phyloP scores from a whole-genome alignment of 345 rosid genomes.

The Zanthoxylum bungeanum region DNA sequence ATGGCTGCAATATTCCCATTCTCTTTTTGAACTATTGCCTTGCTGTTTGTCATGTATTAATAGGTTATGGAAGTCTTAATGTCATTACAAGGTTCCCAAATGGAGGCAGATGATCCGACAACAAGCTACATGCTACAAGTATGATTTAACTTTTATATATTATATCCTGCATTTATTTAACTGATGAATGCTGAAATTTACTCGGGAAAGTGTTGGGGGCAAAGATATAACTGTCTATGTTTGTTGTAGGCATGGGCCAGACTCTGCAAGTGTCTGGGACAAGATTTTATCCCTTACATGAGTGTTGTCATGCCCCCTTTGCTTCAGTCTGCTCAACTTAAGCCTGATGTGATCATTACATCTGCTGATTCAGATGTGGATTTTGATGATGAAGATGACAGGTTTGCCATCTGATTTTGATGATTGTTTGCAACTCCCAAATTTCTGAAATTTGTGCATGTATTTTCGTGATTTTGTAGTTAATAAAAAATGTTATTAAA shows the following conservation, averaged over 20 bases:
- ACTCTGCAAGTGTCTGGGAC: slow-evolving; percentile 78
- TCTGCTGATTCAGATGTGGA: slow-evolving; percentile 72
- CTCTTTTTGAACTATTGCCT: slow-evolving; percentile 3
- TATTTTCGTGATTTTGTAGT: neutral
- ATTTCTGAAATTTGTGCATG: neutral
- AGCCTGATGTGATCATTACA: slow-evolving; percentile 69
- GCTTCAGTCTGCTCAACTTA: slow-evolving; percentile 74
- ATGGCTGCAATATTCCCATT: neutral
- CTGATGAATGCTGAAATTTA: neutral
- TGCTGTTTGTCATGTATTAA: slow-evolving; percentile 9
- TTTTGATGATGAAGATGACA: slow-evolving; percentile 63
- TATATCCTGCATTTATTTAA: neutral
- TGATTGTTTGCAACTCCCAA: neutral
- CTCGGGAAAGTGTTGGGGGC: neutral
- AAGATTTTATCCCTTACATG: slow-evolving; percentile 77
- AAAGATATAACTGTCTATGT: neutral
- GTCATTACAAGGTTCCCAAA: slow-evolving; percentile 65
- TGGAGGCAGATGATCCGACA: slow-evolving; percentile 76
- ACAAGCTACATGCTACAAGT: slow-evolving; percentile 81
- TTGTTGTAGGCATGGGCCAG: slow-evolving; percentile 70
- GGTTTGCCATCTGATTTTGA: slow-evolving; percentile 29
- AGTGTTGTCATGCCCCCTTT: slow-evolving; percentile 69
- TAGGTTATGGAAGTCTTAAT: slow-evolving; percentile 76
- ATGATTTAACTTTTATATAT: slow-evolving; percentile 12
- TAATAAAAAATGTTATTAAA: neutral